Evolutionary conservation across 2,329 filamentous ascomycete genomes (phyloP).

Genomic region (Colletotrichum noveboracense): DNA sequence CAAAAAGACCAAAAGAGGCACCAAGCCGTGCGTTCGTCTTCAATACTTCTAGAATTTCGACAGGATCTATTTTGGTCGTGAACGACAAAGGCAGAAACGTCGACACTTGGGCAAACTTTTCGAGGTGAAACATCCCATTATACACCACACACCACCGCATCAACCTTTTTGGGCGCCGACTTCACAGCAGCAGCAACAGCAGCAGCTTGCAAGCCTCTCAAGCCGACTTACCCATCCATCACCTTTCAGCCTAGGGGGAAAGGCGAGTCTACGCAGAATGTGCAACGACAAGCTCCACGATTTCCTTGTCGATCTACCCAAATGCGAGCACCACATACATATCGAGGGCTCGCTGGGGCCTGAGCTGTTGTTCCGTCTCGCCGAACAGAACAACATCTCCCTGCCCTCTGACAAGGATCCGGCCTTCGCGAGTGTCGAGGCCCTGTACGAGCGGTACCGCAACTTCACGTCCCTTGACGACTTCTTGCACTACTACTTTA

Average conservation of each 20-base stretch:
- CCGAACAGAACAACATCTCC: constrained; percentile 67
- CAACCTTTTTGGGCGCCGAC: neutral
- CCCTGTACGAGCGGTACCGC: constrained; percentile 68
- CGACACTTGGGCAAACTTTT: constrained; percentile 13
- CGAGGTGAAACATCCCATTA: constrained; percentile 4
- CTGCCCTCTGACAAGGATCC: constrained; percentile 61
- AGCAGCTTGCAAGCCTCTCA: neutral
- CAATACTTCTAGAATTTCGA: constrained; percentile 14
- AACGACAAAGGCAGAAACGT: neutral
- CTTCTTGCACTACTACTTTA: constrained; percentile 81
- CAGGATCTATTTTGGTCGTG: constrained; percentile 15
- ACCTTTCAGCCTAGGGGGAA: neutral
- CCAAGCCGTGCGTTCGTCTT: constrained; percentile 13
- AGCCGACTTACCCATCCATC: neutral
- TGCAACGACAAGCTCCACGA: constrained; percentile 58
- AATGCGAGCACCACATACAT: constrained; percentile 84
- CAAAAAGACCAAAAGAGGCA: neutral
- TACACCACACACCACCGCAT: neutral
- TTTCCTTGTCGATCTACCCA: constrained; percentile 71
- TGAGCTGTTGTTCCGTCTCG: constrained; percentile 71
- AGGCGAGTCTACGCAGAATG: constrained; percentile 44
- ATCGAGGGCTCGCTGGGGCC: constrained; percentile 79
- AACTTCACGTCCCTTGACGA: constrained; percentile 75
- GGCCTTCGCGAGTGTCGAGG: constrained; percentile 64
- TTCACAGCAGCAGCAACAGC: neutral